Base-by-base conservation (phyloP, 1,284 basidiomycete species). In the Ustilago bromivora region DNA sequence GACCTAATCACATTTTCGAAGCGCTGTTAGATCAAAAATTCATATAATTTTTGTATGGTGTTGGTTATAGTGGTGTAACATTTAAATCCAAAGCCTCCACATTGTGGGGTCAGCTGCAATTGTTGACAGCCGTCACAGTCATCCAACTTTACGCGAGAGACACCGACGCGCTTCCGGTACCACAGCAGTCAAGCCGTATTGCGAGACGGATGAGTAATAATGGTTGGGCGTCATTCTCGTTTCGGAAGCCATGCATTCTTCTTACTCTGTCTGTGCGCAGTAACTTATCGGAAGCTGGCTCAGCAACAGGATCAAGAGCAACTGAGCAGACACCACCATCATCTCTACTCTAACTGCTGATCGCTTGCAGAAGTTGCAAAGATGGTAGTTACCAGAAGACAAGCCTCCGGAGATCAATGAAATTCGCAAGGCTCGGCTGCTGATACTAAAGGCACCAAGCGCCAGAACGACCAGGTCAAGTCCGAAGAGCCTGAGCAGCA, bases 381-480 rank as follows among this genome's bases (percentile, higher is more conserved):
- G 31, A 76, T 76, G 73, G 73, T 76, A 46, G 43, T 68, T 10
- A 76, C 73, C 46, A 58, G 68, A 10, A 61, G 68, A 52, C 57
- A 58, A 47, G 66, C 63, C 9, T 66, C 72, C 19, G 63, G 57
- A 15, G 38, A 61, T 28, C 58, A 74, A 5, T n/a, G 32, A 40
- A 56, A 55, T 8, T 9, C 55, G 11, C 35, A 62, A 3, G 53
- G 17, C 23, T 9, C 19, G 23, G 23, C 23, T 8, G 32, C 43
- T 34, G 34, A 31, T 32, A 47, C 2, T 34, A 62, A 56, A 17
- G 53, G 61, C 19, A 28, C 53, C 47, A 61, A 68, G 53, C 65
- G 57, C 9, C 17, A 46, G 38, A 63, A 57, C 28, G 46, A 57
- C 4, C 36, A 66, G n/a, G 53, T 51, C 52, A 46, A 65, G 13